These are phyloP conservation scores for Mortierella sp. DNA, from an alignment of 371 early-diverging fungal species.

Conservation along the genomic window DNA sequence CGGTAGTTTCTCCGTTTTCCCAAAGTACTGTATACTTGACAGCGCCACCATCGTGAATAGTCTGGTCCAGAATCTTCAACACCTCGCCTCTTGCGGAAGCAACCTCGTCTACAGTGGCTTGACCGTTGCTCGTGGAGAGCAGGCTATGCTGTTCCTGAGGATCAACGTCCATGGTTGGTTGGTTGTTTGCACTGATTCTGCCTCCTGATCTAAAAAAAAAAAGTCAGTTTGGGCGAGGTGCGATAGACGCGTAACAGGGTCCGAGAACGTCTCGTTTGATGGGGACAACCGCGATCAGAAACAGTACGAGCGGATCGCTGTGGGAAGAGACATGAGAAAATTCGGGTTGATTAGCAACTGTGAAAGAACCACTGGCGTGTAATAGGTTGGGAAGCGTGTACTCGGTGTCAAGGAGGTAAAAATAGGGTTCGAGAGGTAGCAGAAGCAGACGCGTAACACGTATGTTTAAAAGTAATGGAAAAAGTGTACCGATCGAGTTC, in stretches of 20 bases:
- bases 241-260: too few species aligned
- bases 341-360: too few species aligned
- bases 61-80: conserved; percentile 46
- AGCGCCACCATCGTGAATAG: conserved; percentile 52
- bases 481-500: too few species aligned
- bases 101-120: neutral
- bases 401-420: too few species aligned
- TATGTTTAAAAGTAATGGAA: too few species aligned
- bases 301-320: too few species aligned
- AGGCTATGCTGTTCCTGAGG: conserved; percentile 27
- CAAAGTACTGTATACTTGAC: conserved; percentile 51
- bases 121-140: neutral
- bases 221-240: neutral
- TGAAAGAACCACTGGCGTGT: too few species aligned
- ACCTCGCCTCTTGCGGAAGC: conserved; percentile 31
- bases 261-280: too few species aligned
- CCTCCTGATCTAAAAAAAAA: neutral
- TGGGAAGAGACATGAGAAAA: too few species aligned
- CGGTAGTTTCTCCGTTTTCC: conserved; percentile 49
- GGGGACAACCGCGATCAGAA: neutral
- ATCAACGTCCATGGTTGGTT: conserved; percentile 25
- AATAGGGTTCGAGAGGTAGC: too few species aligned
- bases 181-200: neutral
- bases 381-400: too few species aligned
- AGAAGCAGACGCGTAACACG: too few species aligned